A percentile compares a stretch with the other conserved stretches of the same genome.
These are phyloP conservation scores for Allomyces javanicus DNA, from an alignment of 192 early-diverging fungal species.

Conservation along the genomic window DNA sequence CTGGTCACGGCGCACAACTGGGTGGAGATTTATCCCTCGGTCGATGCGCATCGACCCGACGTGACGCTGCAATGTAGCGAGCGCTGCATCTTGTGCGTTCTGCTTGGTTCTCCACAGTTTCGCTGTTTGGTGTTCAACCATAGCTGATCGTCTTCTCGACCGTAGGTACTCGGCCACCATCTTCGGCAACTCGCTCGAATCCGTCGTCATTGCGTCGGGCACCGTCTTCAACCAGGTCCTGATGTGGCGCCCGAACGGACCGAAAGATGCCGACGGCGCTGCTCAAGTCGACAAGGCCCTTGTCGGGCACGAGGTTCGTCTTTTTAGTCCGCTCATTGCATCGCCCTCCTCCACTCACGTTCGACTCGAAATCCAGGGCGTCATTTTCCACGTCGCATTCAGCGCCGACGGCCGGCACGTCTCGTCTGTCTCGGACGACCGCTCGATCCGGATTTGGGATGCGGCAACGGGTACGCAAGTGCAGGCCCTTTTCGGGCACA, in stretches of 20 bases:
- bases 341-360: neutral
- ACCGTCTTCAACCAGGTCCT: constrained; percentile 71
- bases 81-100: neutral
- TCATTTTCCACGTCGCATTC: constrained; percentile 55
- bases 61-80: neutral
- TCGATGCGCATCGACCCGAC: neutral
- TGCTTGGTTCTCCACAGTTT: too few species aligned
- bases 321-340: neutral
- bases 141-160: too few species aligned
- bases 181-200: constrained; percentile 25
- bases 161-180: constrained; percentile 47
- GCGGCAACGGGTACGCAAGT: constrained; percentile 7
- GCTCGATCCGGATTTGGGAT: constrained; percentile 58
- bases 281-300: constrained; percentile 20
- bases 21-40: neutral
- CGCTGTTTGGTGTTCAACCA: too few species aligned
- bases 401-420: constrained; percentile 32
- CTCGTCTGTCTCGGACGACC: constrained; percentile 62
- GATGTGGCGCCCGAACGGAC: constrained; percentile 35
- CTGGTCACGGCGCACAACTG: neutral
- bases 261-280: constrained; percentile 17
- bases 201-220: constrained; percentile 41
- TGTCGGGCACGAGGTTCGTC: constrained; percentile 25
- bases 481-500: constrained; percentile 45
- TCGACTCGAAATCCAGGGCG: constrained; percentile 27